Evolutionary conservation across 345 rosid species (phyloP), one percentile per base, ranked within the genome.

Genomic region (Raphanus sativus): DNA sequence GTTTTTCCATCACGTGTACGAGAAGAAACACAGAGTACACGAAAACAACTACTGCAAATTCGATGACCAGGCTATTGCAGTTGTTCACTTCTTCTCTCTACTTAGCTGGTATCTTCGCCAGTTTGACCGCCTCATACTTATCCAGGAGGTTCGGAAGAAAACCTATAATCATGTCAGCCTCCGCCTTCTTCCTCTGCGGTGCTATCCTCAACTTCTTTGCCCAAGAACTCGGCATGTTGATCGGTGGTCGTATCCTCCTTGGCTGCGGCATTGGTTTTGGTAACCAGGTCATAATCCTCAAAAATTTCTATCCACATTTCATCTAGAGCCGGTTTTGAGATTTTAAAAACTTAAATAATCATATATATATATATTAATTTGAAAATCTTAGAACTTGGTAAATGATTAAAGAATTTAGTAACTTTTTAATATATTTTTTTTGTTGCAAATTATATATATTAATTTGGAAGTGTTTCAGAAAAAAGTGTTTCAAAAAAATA

Each of bases 81-180:
- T 86, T 92, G 29, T 90, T 89, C 77, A 89, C 96, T 4, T 90
- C 98, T 34, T 92, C 94, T 4, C 92, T 92, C 1, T 92, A 92
- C 75, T 85, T 91, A 3, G 94, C 93, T 6, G 91, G 89, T 26
- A 85, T 88, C 9, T 73, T 89, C 2, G 83, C 92, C 50, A 84
- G 88, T 64, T 73, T 85, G 4, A 1, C 12, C 12, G 91, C 94
- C 33, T 89, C 91, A 4, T 5, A 76, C 13, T 2, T 84, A 0
- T 81, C 87, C 65, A 87, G 77, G 50, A 79, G 13, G 30, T 71
- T 4, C 1, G 98, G 94, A 62, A 79, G 94, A 34, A 88, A 73
- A 71, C 91, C 82, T 0, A 77, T 83, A 1, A 89, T 92, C 59
- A 84, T 82, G 15, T 16, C 58, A 1, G 96, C 98, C 15, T 90